A percentile compares a stretch with the other conserved stretches of the same genome.
phyloP scores from a whole-genome alignment of 768 basidiomycete genomes.

The Termitomyces sp. region DNA sequence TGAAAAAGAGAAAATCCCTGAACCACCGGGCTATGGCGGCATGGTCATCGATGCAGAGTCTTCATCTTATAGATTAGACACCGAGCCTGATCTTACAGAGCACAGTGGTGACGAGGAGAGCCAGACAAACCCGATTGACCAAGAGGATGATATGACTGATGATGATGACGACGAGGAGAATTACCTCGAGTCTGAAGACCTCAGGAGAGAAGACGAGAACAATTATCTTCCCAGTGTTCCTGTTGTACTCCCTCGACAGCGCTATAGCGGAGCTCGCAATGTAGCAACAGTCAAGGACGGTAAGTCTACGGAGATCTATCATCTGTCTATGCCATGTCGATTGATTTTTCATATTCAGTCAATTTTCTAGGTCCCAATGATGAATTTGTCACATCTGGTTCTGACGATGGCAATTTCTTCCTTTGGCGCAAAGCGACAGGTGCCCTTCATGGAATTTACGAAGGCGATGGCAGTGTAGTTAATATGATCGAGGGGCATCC shows the following conservation, averaged over 20 bases:
- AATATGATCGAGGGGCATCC: conserved; percentile 89
- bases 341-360: conserved; percentile 40
- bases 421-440: conserved; percentile 77
- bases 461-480: conserved; percentile 80
- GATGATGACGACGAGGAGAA: conserved; percentile 28
- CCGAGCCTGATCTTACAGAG: conserved; percentile 19
- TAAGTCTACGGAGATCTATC: conserved; percentile 30
- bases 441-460: conserved; percentile 69
- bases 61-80: conserved; percentile 18
- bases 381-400: conserved; percentile 79
- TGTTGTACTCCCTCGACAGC: conserved; percentile 59
- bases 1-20: conserved; percentile 5
- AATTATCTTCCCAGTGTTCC: conserved; percentile 39
- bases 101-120: conserved; percentile 21
- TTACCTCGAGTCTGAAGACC: conserved; percentile 23
- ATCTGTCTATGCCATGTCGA: neutral
- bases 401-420: conserved; percentile 87
- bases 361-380: conserved; percentile 81
- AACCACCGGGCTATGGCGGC: conserved; percentile 18
- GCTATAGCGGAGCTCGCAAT: conserved; percentile 73
- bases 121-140: neutral
- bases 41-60: conserved; percentile 27
- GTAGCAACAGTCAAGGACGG: conserved; percentile 87
- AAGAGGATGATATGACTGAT: neutral
- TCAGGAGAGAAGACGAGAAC: conserved; percentile 23